A percentile compares a stretch with the other conserved stretches of the same genome.
Conservation (phyloP, 2,329 filamentous ascomycete genomes). For the Fusarium zealandicum region DNA sequence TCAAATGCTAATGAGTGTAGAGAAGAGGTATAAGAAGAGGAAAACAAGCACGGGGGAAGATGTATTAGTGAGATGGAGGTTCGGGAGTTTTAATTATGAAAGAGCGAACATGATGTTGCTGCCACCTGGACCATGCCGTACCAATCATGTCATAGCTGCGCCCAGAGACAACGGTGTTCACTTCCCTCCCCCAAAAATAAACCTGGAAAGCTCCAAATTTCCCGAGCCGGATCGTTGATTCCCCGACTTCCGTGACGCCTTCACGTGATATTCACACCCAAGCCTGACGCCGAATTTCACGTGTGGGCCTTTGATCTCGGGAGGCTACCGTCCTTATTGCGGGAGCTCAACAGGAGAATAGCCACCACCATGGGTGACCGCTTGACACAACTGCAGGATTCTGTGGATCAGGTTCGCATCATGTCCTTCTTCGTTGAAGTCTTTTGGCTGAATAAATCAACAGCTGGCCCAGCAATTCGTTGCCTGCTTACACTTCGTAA, state of each 20-base stretch:
- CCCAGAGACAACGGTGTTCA: constrained; percentile 49
- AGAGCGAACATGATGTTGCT: constrained; percentile 29
- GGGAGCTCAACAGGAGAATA: constrained; percentile 5
- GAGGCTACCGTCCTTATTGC: background rate
- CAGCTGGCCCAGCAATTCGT: constrained; percentile 75
- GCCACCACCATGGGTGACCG: constrained; percentile 70
- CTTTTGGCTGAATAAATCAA: constrained; percentile 11
- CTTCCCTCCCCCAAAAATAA: constrained; percentile 35
- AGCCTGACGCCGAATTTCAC: background rate
- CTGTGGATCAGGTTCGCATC: constrained; percentile 74
- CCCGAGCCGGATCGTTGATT: constrained; percentile 42
- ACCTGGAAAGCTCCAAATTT: constrained; percentile 17
- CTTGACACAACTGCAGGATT: constrained; percentile 84
- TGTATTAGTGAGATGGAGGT: constrained; percentile 21
- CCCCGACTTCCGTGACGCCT: constrained; percentile 33
- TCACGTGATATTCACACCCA: constrained; percentile 30
- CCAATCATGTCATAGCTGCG: constrained; percentile 38
- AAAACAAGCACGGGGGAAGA: constrained; percentile 13
- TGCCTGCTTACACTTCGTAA: constrained; percentile 70
- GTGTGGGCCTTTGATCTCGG: background rate
- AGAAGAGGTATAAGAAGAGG: constrained; percentile 21
- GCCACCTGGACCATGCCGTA: constrained; percentile 35
- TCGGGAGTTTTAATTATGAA: constrained; percentile 27
- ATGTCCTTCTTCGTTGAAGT: accelerated
- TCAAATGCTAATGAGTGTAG: constrained; percentile 20